Base-by-base conservation (phyloP, 345 rosid species). In the Salix arbutifolia region DNA sequence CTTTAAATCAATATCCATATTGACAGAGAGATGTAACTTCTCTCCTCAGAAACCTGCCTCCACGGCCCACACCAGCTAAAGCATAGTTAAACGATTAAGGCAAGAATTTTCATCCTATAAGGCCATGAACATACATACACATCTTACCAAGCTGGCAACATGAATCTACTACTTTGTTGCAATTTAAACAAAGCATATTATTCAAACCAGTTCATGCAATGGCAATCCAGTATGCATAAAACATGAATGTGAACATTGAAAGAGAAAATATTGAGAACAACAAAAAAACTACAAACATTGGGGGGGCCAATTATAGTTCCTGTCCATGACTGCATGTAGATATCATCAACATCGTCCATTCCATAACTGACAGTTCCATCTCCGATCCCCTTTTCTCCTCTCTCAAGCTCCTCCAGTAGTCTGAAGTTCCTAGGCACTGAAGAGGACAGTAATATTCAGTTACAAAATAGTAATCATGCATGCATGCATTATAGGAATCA, bases 301-400 rank as follows among this genome's bases (percentile, higher is more conserved):
- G 90, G 89, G 21, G 92, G 94, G 11, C 94, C 94, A 46, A 90
- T 90, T 74, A 90, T 85, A 60, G 94, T 90, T 78, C 94, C 92
- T 17, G 91, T 90, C 94, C 98, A 94, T 14, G 98, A 94, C 76
- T 93, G 98, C 98, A 92, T 94, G 64, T 79, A 90, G 81, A 92
- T 88, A 86, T 94, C 97, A 77, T 94, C 98, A 77, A 93, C 96
- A 80, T 92, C 98, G n/a, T 94, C 98, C 98, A 94, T 94, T 79
- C 98, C 98, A 82, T 94, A 94, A 90, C 98, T 94, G 72, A 94
- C 98, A 25, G 97, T 94, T 79, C 98, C 97, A 85, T 91, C 94
- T 60, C 98, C 98, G 79, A 94, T 94, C 65, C 98, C 86, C 81
- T 85, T 90, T 84, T 90, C 94, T 14, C 94, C 94, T 80, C 94